phyloP scores from a whole-genome alignment of 129 eudicot genomes.

The Smallanthus sonchifolius region DNA sequence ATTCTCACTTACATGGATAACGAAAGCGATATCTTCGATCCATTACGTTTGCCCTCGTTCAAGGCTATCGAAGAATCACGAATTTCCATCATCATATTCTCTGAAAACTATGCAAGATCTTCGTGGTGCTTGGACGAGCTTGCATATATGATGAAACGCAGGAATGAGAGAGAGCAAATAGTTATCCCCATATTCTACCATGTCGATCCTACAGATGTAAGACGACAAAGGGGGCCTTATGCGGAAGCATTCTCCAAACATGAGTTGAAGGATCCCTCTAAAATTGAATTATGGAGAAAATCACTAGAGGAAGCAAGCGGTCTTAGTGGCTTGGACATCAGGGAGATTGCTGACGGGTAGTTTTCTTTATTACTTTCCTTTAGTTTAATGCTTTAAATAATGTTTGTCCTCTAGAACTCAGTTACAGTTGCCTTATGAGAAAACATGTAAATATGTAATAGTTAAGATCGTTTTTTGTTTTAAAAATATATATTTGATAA shows the following conservation, averaged over 20 bases:
- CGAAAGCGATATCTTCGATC: too few relatives aligned
- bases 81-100: background rate
- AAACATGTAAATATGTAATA: background rate
- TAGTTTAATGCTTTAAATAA: too few relatives aligned
- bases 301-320: background rate
- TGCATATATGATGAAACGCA: background rate
- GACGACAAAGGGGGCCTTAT: background rate
- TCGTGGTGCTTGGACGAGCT: background rate
- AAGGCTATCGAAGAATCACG: background rate
- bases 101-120: background rate
- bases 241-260: background rate
- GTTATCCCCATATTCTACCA: background rate
- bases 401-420: background rate
- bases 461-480: too few relatives aligned
- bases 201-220: background rate
- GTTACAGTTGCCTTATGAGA: too few relatives aligned
- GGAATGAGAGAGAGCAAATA: background rate
- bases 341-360: background rate
- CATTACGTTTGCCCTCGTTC: background rate
- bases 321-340: background rate
- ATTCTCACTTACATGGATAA: conserved; percentile 1
- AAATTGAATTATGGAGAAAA: conserved; percentile 2
- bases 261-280: background rate
- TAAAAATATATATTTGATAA: too few relatives aligned
- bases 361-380: background rate